A percentile compares a stretch with the other conserved stretches of the same genome.
phyloP scores from a whole-genome alignment of 805 yeast genomes.

The Kuraishia hungarica region DNA sequence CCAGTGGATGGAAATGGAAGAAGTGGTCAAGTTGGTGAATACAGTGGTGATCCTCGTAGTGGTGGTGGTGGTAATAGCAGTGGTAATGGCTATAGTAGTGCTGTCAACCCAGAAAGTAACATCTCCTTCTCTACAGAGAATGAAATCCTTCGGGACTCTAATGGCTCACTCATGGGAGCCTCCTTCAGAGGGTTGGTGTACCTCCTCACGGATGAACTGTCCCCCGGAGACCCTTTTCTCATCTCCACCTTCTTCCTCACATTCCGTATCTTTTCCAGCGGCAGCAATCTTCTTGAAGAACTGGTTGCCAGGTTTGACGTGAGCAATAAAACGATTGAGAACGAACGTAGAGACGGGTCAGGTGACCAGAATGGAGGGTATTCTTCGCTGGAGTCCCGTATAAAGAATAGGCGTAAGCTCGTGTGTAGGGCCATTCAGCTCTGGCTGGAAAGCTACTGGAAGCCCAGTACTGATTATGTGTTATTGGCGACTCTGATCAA shows the following conservation, averaged over 20 bases:
- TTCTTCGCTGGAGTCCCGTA: conserved; percentile 31
- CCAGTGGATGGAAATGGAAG: not conserved
- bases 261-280: conserved; percentile 62
- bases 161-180: conserved; percentile 54
- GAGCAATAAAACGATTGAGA: conserved; percentile 22
- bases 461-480: conserved; percentile 47
- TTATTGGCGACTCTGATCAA: conserved; percentile 64
- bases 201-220: conserved; percentile 56
- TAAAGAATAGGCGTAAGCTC: conserved; percentile 55
- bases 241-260: conserved; percentile 70
- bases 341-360: conserved; percentile 14
- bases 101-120: not conserved
- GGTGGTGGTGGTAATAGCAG: too few species aligned
- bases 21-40: too few species aligned
- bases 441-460: conserved; percentile 93
- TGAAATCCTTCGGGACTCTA: conserved; percentile 44
- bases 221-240: conserved; percentile 59
- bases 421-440: conserved; percentile 62
- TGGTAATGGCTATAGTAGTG: too few species aligned
- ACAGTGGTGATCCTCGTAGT: too few species aligned
- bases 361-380: conserved; percentile 25
- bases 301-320: conserved; percentile 60
- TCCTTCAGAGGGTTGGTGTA: conserved; percentile 62
- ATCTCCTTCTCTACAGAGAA: conserved; percentile 11
- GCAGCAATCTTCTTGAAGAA: conserved; percentile 60